A percentile compares a stretch with the other conserved stretches of the same genome.
These are phyloP conservation scores for Lodderomyces parapsilosis DNA, from an alignment of 1,139 yeast species.

Conservation along the genomic window DNA sequence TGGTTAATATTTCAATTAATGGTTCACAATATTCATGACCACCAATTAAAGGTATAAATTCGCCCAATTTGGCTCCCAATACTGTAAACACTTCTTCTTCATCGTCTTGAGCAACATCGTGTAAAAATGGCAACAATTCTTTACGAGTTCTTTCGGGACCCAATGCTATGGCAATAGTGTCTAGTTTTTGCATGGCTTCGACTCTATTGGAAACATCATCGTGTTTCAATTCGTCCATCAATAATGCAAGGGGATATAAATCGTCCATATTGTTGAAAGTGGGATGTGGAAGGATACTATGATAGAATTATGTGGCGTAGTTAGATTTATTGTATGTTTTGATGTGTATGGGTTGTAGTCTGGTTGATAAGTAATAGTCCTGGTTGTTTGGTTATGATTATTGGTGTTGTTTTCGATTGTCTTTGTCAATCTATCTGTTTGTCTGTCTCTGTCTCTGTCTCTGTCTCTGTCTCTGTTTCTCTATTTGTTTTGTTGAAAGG, in stretches of 20 bases:
- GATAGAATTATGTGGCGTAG: no score
- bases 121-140: constrained; percentile 85
- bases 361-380: no score
- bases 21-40: constrained; percentile 78
- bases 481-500: no score
- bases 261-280: no score
- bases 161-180: constrained; percentile 91
- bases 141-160: constrained; percentile 91
- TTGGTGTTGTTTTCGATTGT: no score
- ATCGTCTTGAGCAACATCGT: constrained; percentile 92
- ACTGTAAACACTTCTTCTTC: constrained; percentile 98
- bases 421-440: no score
- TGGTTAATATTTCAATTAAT: constrained; percentile 81
- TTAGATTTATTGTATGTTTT: no score
- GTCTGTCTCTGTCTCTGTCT: no score
- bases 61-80: constrained; percentile 86
- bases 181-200: constrained; percentile 91
- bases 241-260: constrained; percentile 88
- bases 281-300: no score
- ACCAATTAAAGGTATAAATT: constrained; percentile 82
- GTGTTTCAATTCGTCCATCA: constrained; percentile 93
- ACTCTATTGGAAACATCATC: constrained; percentile 94
- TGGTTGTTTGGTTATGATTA: no score
- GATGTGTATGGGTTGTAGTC: no score
- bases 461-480: no score